Percentiles rank a stretch among this genome's conserved stretches.
phyloP scores from a whole-genome alignment of 495 filamentous ascomycete genomes.

The Aspergillus olivimuriae region DNA sequence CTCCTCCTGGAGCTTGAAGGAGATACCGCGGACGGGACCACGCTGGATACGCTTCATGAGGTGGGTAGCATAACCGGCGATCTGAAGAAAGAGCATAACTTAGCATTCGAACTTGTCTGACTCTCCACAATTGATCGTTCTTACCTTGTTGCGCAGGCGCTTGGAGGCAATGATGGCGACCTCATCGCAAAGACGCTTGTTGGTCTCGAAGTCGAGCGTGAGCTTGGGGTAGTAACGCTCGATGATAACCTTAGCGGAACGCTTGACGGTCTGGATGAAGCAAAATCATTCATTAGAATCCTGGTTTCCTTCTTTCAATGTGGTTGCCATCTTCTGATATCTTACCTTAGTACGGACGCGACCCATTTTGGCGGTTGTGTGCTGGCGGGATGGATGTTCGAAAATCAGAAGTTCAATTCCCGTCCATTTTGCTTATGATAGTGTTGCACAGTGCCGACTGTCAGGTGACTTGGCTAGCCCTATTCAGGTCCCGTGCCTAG shows the following conservation, averaged over 20 bases:
- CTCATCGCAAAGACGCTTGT: slow-evolving; percentile 99
- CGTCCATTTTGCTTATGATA: neutral
- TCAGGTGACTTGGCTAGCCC: neutral
- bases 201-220: slow-evolving; percentile 99
- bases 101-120: neutral
- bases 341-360: slow-evolving; percentile 34
- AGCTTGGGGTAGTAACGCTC: slow-evolving; percentile 98
- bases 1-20: slow-evolving; percentile 99
- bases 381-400: slow-evolving; percentile 35
- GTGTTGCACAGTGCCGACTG: slow-evolving; percentile 1
- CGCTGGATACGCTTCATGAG: slow-evolving; percentile 98
- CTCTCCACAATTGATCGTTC: neutral
- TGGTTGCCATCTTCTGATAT: neutral
- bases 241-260: slow-evolving; percentile 99
- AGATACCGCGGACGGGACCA: slow-evolving; percentile 98
- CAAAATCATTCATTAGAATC: neutral
- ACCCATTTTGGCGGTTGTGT: slow-evolving; percentile 28
- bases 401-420: slow-evolving; percentile 7
- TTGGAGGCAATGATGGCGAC: slow-evolving; percentile 98
- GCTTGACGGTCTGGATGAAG: slow-evolving; percentile 75
- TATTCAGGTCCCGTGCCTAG: neutral
- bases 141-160: slow-evolving; percentile 96
- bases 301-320: neutral
- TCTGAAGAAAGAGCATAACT: slow-evolving; percentile 44
- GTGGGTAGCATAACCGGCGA: slow-evolving; percentile 93